A percentile compares a stretch with the other conserved stretches of the same genome.
Evolutionary conservation across 176 grass and related monocot genomes (phyloP).

Genomic region (Paspalum notatum): DNA sequence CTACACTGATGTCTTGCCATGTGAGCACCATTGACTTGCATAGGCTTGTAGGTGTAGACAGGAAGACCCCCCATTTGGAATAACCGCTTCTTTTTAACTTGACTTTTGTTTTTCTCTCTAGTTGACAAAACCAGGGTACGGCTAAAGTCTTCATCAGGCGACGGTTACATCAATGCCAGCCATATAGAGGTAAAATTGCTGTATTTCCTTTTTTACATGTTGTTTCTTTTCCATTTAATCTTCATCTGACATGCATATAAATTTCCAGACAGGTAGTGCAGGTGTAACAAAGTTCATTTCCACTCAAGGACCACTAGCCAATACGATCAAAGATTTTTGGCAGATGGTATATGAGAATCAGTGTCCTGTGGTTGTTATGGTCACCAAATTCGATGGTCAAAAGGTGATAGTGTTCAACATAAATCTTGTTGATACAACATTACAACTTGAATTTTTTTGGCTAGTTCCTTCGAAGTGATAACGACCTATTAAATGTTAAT

Average conservation of each 20-base stretch:
- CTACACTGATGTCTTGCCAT: slow-evolving; percentile 86
- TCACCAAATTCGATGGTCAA: slow-evolving; percentile 65
- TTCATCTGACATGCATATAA: slow-evolving; percentile 9
- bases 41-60: slow-evolving; percentile 3
- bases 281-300: slow-evolving; percentile 73
- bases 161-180: slow-evolving; percentile 93
- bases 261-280: slow-evolving; percentile 29
- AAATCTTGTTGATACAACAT: no score
- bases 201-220: background rate
- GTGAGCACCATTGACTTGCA: slow-evolving; percentile 50
- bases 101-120: slow-evolving; percentile 28
- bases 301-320: slow-evolving; percentile 80
- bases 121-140: slow-evolving; percentile 65
- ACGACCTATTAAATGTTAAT: no score
- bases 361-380: slow-evolving; percentile 90
- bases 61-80: background rate
- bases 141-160: slow-evolving; percentile 39
- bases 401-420: slow-evolving; percentile 56
- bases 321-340: slow-evolving; percentile 89
- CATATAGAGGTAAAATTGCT: slow-evolving; percentile 59
- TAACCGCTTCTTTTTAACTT: slow-evolving; percentile 24
- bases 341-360: slow-evolving; percentile 85
- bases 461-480: slow-evolving; percentile 9
- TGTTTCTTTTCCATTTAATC: slow-evolving; percentile 20
- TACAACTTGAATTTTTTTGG: slow-evolving; percentile 2